Conservation (phyloP, 2,329 filamentous ascomycete genomes). For the Trichoderma aggressivum region DNA sequence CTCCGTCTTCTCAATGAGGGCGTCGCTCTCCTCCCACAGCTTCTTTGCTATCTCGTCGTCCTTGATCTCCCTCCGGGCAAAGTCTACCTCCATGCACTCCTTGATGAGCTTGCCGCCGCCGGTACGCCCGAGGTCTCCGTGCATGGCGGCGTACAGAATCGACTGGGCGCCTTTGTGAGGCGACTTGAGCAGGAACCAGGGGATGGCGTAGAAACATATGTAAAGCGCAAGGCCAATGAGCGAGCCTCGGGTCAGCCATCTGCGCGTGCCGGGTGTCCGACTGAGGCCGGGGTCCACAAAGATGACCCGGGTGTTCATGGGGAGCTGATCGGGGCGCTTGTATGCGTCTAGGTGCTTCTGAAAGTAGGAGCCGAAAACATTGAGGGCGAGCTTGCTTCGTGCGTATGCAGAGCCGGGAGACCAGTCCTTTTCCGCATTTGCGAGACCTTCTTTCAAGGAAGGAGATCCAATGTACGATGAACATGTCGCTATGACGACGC, state of each 20-base stretch:
- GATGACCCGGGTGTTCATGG: constrained; percentile 78
- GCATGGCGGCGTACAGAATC: constrained; percentile 82
- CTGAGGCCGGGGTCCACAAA: constrained; percentile 83
- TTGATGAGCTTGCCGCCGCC: constrained; percentile 74
- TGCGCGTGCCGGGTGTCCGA: constrained; percentile 80
- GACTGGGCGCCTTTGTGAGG: constrained; percentile 81
- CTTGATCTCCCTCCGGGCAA: constrained; percentile 67
- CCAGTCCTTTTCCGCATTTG: constrained; percentile 45
- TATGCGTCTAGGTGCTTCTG: constrained; percentile 89
- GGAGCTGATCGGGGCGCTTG: constrained; percentile 76
- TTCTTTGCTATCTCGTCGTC: constrained; percentile 79
- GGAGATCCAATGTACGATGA: constrained; percentile 80
- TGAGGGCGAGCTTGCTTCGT: constrained; percentile 72
- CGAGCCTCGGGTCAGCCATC: constrained; percentile 83
- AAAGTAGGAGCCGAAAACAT: constrained; percentile 84
- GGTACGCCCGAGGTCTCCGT: constrained; percentile 63
- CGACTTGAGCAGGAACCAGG: constrained; percentile 87
- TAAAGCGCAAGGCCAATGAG: constrained; percentile 78
- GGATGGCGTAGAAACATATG: constrained; percentile 70
- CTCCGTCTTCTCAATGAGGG: constrained; percentile 76
- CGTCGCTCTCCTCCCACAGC: constrained; percentile 86
- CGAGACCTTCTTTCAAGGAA: constrained; percentile 54
- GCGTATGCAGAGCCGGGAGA: constrained; percentile 58
- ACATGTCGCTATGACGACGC: constrained; percentile 83
- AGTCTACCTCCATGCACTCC: constrained; percentile 77